Evolutionary conservation across 257 asterid species (phyloP), one percentile per base, ranked within the genome.

Genomic region (Cruciata laevipes): DNA sequence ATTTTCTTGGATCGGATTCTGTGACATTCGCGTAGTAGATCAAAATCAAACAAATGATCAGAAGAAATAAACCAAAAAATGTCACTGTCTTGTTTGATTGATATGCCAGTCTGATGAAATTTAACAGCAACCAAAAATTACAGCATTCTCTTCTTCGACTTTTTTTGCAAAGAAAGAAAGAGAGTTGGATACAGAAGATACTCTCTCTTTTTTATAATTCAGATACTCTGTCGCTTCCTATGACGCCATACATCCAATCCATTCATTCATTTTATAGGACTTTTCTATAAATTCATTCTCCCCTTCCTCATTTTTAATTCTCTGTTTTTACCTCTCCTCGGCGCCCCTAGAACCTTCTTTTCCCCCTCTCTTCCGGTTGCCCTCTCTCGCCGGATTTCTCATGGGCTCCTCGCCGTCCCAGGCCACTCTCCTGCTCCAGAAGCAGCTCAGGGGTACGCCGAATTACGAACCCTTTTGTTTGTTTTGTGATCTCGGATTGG

Each of bases 391-490:
- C 14, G 35, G n/a, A 37, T 67, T 14, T 49, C 69, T 52, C 35
- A 91, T 91, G 98, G 95, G 55, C 8, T 47, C 91, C 66, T 85
- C 92, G 52, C 71, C 88, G 7, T 91, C 98, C 68, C 98, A 93
- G 76, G 99, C 86, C 58, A 88, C 83, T 77, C 95, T 93, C 49
- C 96, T 93, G 64, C 95, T 93, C 27, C 99, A 93, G 69, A 93
- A 93, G 71, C 99, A 93, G 83, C 97, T 93, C 20, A 90, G 83
- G 77, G 99, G 97, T 94, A 66, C 67, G 25, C 2, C n/a, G 20
- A 20, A 53, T 4, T 61, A 59, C 18, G 51, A 2, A 11, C n/a
- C 37, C 14, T 63, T 63, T 44, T 42, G 4, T 24, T 66, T 60
- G 52, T 58, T 67, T 56, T 73, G 70, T 66, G 59, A 76, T 71